Base-by-base conservation (phyloP, 2,329 filamentous ascomycete genomes). In the Penicillium paneum region DNA sequence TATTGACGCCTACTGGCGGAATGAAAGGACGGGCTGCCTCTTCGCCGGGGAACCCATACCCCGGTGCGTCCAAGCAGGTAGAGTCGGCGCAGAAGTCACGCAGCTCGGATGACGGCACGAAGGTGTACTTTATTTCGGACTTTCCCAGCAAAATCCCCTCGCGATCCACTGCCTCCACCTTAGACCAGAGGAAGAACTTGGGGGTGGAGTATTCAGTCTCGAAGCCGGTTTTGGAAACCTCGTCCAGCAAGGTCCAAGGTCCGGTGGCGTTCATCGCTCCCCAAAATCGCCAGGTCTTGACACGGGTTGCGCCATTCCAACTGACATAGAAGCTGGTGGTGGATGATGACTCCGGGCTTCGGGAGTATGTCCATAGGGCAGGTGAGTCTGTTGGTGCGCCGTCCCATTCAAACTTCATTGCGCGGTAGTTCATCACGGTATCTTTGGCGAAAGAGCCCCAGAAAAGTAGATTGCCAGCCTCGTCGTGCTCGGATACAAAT, bases 351-450 rank as follows among this genome's bases (percentile, higher is more conserved):
- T 68, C 61, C 8, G 61, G 61, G 2, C 65, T 60, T 24, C 61
- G 64, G 8, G 74, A 68, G 47, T 75, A 76, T 0, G 69, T 64
- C 69, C 72, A 75, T 36, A 77, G 60, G 0, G 73, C 74, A 3
- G 74, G 74, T n/a, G 68, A 69, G 42, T 74, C 74, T 26, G 68
- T 71, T 4, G 74, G 74, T 24, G 67, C 65, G 2, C 70, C 72
- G 3, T 74, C 70, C 74, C 74, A 76, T 36, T 72, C 63, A 59
- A 73, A 76, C 52, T 77, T 76, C 59, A 70, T 65, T 0, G 71
- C 72, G 0, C 74, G 73, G 54, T 76, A 76, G 59, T 74, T 75
- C 74, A 75, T 75, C 43, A 72, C 68, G 5, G 59, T 58, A 7
- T 63, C 64, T 35, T 64, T 61, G 40, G 67, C 70, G 45, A 76